These are phyloP conservation scores for Hura crepitans DNA, from an alignment of 441 rosid genomes.

Conservation along the genomic window DNA sequence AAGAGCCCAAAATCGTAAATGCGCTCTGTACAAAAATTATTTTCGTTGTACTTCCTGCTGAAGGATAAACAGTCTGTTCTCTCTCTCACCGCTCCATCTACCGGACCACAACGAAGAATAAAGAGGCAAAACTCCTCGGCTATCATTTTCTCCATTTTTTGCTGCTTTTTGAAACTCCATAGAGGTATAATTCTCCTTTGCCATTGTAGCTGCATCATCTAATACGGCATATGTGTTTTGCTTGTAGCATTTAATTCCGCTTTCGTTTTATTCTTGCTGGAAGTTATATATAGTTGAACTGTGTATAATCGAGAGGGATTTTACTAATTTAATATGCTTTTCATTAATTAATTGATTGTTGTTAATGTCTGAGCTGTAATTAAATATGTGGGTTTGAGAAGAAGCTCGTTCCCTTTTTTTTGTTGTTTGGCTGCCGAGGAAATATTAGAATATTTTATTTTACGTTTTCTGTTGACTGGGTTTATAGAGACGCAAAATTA, in stretches of 20 bases:
- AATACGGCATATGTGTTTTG: slow-evolving; percentile 2
- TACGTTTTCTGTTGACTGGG: not conserved
- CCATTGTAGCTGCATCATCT: slow-evolving; percentile 11
- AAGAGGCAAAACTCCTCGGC: not conserved
- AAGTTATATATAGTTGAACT: not conserved
- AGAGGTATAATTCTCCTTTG: slow-evolving; percentile 23
- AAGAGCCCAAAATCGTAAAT: slow-evolving; percentile 16
- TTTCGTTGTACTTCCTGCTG: slow-evolving; percentile 23
- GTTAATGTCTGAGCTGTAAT: slow-evolving; percentile 9
- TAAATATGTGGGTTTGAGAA: not conserved
- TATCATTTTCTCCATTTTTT: not conserved
- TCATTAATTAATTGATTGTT: slow-evolving; percentile 3
- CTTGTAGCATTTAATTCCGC: slow-evolving; percentile 3
- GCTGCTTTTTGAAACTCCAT: slow-evolving; percentile 10
- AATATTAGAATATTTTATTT: slow-evolving; percentile 7
- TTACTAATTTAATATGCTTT: not conserved
- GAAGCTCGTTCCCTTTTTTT: slow-evolving; percentile 4
- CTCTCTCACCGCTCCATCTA: slow-evolving; percentile 29
- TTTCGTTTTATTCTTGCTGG: slow-evolving; percentile 4
- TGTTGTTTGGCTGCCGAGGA: slow-evolving; percentile 16
- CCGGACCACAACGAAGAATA: slow-evolving; percentile 23
- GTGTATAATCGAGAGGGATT: not conserved
- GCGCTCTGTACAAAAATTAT: not conserved
- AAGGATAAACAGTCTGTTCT: slow-evolving; percentile 6
- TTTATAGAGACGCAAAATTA: not conserved